Percentiles rank a stretch among this genome's conserved stretches.
These are phyloP conservation scores for Irpex rosettiformis DNA, from an alignment of 1,284 basidiomycete genomes.

Conservation along the genomic window DNA sequence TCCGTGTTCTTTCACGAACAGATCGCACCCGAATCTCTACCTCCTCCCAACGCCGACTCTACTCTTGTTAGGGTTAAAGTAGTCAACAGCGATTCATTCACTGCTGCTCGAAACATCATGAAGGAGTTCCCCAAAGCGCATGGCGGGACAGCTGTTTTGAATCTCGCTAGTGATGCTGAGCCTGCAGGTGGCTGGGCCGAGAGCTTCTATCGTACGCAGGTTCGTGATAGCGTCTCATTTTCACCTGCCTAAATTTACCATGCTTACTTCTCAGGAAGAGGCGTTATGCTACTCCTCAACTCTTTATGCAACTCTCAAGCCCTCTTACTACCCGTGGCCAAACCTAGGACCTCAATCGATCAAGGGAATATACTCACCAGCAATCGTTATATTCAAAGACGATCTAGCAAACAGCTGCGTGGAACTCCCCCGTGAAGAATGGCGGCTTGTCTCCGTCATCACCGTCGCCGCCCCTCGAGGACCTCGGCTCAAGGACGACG, in stretches of 20 bases:
- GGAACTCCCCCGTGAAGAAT: constrained; percentile 31
- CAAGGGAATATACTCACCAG: constrained; percentile 41
- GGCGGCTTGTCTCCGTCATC: constrained; percentile 38
- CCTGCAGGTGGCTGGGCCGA: constrained; percentile 38
- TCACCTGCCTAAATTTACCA: background rate
- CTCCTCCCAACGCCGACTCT: constrained; percentile 25
- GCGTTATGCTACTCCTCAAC: constrained; percentile 46
- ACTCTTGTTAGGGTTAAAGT: constrained; percentile 25
- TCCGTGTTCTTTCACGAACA: constrained; percentile 30
- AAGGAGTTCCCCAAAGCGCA: constrained; percentile 21
- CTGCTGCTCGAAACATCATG: constrained; percentile 33
- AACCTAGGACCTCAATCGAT: constrained; percentile 38
- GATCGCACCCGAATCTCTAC: constrained; percentile 27
- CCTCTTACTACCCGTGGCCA: constrained; percentile 43
- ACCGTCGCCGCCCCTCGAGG: constrained; percentile 40
- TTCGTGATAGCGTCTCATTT: constrained; percentile 8
- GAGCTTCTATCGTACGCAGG: constrained; percentile 35
- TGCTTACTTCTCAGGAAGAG: constrained; percentile 27
- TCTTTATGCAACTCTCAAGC: constrained; percentile 39
- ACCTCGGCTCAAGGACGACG: constrained; percentile 31
- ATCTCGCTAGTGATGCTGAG: constrained; percentile 39
- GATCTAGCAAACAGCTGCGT: constrained; percentile 40
- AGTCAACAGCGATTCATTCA: constrained; percentile 38
- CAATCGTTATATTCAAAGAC: constrained; percentile 43
- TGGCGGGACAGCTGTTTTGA: constrained; percentile 36